Percentiles rank a stretch among this genome's conserved stretches.
These are phyloP conservation scores for Rubus idaeus DNA, from an alignment of 306 rosid genomes.

Conservation along the genomic window DNA sequence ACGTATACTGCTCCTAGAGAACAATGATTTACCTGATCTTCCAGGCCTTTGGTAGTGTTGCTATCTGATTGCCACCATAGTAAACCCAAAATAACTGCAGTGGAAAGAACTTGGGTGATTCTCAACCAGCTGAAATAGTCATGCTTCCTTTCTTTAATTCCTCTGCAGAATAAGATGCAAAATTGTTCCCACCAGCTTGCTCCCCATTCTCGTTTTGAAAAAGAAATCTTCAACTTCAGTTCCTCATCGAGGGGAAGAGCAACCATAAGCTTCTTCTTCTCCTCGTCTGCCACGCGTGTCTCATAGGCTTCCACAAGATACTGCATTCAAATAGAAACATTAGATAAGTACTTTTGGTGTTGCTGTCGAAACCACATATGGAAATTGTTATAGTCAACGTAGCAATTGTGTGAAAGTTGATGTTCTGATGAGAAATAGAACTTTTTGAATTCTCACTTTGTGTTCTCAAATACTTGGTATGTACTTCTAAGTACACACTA, in stretches of 20 bases:
- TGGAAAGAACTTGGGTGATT: constrained; percentile 91
- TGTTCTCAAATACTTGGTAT: background rate
- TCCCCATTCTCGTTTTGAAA: constrained; percentile 70
- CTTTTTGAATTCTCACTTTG: background rate
- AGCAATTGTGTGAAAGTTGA: background rate
- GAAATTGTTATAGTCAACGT: background rate
- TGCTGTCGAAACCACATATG: background rate
- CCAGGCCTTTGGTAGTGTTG: constrained; percentile 54
- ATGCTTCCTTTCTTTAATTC: constrained; percentile 81
- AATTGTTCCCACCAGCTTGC: constrained; percentile 87
- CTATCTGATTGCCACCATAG: constrained; percentile 96
- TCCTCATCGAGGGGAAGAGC: constrained; percentile 65
- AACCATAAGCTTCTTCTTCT: constrained; percentile 65
- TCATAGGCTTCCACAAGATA: constrained; percentile 89
- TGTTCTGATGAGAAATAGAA: background rate
- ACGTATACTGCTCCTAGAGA: constrained; percentile 5
- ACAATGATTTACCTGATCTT: constrained; percentile 73
- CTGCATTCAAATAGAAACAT: constrained; percentile 37
- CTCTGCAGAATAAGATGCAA: constrained; percentile 71
- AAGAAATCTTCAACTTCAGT: constrained; percentile 51
- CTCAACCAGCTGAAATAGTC: constrained; percentile 97
- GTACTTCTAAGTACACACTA: background rate
- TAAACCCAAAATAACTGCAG: constrained; percentile 90
- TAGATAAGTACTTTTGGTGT: constrained; percentile 1
- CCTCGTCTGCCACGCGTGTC: constrained; percentile 64